Evolutionary conservation across 2,329 filamentous ascomycete genomes (phyloP).

Genomic region (Neofusicoccum sp.): DNA sequence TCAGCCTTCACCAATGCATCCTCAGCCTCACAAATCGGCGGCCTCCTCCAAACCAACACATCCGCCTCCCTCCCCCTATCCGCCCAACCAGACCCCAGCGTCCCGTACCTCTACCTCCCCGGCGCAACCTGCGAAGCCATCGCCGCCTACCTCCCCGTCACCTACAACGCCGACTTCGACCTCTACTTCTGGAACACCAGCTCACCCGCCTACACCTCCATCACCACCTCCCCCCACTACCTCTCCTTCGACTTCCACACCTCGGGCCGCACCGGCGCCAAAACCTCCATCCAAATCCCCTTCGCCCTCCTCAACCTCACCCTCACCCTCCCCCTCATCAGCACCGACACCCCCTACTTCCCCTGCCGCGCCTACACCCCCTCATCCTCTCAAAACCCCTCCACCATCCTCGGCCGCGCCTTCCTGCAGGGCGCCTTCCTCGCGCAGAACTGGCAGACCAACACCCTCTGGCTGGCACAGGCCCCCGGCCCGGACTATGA

Average conservation of each 20-base stretch:
- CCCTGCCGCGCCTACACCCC: constrained; percentile 40
- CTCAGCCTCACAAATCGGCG: background rate
- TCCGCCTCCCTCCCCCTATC: background rate
- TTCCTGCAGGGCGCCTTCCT: constrained; percentile 54
- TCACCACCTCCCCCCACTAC: constrained; percentile 47
- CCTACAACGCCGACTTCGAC: constrained; percentile 25
- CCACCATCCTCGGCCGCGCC: constrained; percentile 43
- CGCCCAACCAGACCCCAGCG: constrained; percentile 28
- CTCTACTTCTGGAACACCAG: constrained; percentile 35
- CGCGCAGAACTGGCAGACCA: constrained; percentile 21
- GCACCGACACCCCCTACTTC: constrained; percentile 42
- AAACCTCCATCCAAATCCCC: constrained; percentile 49
- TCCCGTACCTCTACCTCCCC: constrained; percentile 34
- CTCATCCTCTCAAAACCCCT: background rate
- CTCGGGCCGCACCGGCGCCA: constrained; percentile 26
- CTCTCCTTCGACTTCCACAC: constrained; percentile 45
- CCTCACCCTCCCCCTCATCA: constrained; percentile 40
- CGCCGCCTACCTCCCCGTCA: constrained; percentile 32
- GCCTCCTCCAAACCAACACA: background rate
- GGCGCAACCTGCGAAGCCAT: constrained; percentile 32
- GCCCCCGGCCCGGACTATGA: background rate
- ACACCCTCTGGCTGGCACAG: background rate
- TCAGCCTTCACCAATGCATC: constrained; percentile 4
- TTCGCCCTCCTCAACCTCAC: constrained; percentile 41
- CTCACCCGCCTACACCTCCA: constrained; percentile 37